Evolutionary conservation across 768 basidiomycete genomes (phyloP).

Genomic region (Lactifluus subvellereus): DNA sequence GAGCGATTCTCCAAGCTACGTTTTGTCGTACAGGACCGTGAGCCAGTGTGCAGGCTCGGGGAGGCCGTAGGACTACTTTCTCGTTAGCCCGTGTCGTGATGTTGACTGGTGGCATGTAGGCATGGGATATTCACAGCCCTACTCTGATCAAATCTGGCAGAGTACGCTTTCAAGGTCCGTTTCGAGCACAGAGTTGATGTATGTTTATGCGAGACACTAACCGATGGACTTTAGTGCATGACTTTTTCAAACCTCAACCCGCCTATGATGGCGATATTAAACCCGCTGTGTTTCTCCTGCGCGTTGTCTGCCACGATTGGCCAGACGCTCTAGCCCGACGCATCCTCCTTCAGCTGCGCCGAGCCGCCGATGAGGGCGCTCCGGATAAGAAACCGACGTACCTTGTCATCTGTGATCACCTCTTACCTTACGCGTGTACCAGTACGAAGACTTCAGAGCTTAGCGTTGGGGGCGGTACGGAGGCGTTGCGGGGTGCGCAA

Average conservation of each 20-base stretch:
- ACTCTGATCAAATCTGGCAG: constrained; percentile 21
- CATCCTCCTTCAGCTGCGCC: constrained; percentile 43
- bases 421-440: constrained; percentile 62
- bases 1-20: constrained; percentile 37
- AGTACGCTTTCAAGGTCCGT: constrained; percentile 23
- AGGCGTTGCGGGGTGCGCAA: constrained; percentile 46
- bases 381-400: constrained; percentile 37
- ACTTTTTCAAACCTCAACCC: constrained; percentile 65
- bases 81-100: background rate
- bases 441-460: constrained; percentile 23
- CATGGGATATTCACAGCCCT: constrained; percentile 24
- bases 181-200: background rate
- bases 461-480: constrained; percentile 43
- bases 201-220: background rate
- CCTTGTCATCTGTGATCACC: constrained; percentile 65
- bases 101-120: constrained; percentile 6
- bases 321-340: constrained; percentile 47
- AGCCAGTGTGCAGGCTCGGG: constrained; percentile 49
- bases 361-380: constrained; percentile 29
- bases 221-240: constrained; percentile 44
- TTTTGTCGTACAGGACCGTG: constrained; percentile 59
- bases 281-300: constrained; percentile 62
- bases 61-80: constrained; percentile 24
- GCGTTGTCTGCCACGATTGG: constrained; percentile 77
- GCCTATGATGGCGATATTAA: constrained; percentile 27